These are phyloP conservation scores for Lasiosphaeria hispida DNA, from an alignment of 495 filamentous ascomycete species.

Conservation along the genomic window DNA sequence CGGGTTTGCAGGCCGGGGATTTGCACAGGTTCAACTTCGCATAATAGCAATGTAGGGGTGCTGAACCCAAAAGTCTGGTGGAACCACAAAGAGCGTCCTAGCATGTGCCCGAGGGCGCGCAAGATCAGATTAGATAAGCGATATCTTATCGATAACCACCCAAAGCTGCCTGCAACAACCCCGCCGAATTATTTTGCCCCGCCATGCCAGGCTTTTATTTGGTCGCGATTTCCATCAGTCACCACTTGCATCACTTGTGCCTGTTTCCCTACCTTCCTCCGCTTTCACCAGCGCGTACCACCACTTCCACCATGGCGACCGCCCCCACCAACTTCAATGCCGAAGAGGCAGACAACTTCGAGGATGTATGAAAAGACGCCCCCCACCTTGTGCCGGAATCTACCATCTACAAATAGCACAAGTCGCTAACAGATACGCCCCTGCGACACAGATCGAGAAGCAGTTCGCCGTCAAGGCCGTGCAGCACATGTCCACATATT, in stretches of 20 bases:
- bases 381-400: background rate
- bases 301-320: background rate
- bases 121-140: background rate
- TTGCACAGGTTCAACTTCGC: no score
- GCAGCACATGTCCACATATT: constrained; percentile 94
- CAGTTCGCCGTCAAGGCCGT: constrained; percentile 99
- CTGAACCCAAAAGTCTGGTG: background rate
- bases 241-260: constrained; percentile 5
- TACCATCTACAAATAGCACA: background rate
- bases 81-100: background rate
- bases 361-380: constrained; percentile 38
- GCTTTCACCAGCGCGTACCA: background rate
- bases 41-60: background rate
- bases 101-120: background rate
- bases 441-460: constrained; percentile 78
- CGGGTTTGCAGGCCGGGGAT: no score
- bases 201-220: background rate
- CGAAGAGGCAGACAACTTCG: constrained; percentile 47
- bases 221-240: constrained; percentile 2
- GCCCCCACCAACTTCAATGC: constrained; percentile 45
- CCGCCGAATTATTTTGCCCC: constrained; percentile 4
- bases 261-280: background rate
- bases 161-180: background rate
- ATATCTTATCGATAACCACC: constrained; percentile 17
- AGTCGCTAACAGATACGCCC: background rate